Percentiles rank a stretch among this genome's conserved stretches.
These are phyloP conservation scores for Emergomyces pasteurianus DNA, from an alignment of 2,329 filamentous ascomycete species.

Conservation along the genomic window DNA sequence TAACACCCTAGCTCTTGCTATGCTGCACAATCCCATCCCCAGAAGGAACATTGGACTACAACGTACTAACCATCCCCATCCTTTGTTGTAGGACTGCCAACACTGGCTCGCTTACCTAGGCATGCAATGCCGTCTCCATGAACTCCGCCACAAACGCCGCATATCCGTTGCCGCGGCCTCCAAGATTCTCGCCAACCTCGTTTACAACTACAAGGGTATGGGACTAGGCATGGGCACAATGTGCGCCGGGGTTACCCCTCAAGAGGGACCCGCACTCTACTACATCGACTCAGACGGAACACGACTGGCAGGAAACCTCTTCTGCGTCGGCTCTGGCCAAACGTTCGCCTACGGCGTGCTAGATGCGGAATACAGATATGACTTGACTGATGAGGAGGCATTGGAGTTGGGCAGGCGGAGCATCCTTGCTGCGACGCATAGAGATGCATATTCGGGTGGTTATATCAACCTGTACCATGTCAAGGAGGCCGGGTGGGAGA, in stretches of 20 bases:
- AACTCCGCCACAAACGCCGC: slow-evolving; percentile 96
- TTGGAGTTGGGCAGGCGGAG: slow-evolving; percentile 82
- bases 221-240: slow-evolving; percentile 98
- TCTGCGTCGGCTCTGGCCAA: slow-evolving; percentile 96
- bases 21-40: not conserved
- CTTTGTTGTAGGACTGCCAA: slow-evolving; percentile 65
- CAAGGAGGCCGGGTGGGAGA: slow-evolving; percentile 97
- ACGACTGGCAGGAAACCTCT: slow-evolving; percentile 81
- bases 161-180: slow-evolving; percentile 95
- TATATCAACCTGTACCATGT: slow-evolving; percentile 99
- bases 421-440: slow-evolving; percentile 90
- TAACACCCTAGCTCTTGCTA: not conserved
- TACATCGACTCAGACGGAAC: slow-evolving; percentile 98
- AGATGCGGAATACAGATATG: slow-evolving; percentile 88
- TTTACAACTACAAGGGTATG: slow-evolving; percentile 98
- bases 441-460: slow-evolving; percentile 96
- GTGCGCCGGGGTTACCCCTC: slow-evolving; percentile 88
- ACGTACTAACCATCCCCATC: not conserved
- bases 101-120: slow-evolving; percentile 99
- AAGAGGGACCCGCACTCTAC: slow-evolving; percentile 91
- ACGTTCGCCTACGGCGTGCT: slow-evolving; percentile 98
- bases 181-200: slow-evolving; percentile 96
- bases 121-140: slow-evolving; percentile 98
- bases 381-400: slow-evolving; percentile 75
- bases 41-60: not conserved